These are phyloP conservation scores for Acer yangbiense DNA, from an alignment of 345 rosid genomes.

Conservation along the genomic window DNA sequence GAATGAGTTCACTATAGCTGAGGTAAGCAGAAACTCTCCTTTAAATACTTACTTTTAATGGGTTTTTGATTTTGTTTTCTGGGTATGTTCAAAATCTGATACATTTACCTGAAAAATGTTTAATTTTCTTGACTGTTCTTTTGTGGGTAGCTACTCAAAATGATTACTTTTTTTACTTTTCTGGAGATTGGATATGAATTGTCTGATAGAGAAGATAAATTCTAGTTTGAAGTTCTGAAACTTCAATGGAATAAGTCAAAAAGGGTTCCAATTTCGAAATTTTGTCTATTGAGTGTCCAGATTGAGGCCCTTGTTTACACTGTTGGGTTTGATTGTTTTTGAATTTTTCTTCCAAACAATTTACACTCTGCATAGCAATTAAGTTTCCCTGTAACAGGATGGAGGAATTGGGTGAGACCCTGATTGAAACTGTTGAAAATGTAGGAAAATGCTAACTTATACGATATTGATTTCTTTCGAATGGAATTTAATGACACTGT, in stretches of 20 bases:
- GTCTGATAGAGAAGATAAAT: background rate
- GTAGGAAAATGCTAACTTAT: no score
- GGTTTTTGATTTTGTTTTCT: slow-evolving; percentile 6
- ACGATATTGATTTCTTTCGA: no score
- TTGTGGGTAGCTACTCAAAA: no score
- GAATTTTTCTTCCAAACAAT: background rate
- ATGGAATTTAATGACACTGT: background rate
- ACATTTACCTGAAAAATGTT: background rate
- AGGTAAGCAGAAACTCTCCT: slow-evolving; percentile 10
- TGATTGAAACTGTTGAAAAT: no score
- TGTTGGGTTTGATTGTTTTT: background rate
- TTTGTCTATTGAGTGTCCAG: background rate
- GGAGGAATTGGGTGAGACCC: no score
- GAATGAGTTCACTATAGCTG: slow-evolving; percentile 20
- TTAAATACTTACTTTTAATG: background rate
- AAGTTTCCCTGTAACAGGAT: no score
- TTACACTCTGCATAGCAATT: background rate
- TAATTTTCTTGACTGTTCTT: background rate
- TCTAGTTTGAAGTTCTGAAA: background rate
- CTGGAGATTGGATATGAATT: background rate
- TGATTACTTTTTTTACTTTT: background rate
- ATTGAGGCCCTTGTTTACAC: background rate
- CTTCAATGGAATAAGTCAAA: background rate
- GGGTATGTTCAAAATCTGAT: slow-evolving; percentile 9
- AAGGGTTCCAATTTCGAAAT: background rate